These are phyloP conservation scores for Rhizoclosmatium globosum DNA, from an alignment of 192 early-diverging fungal species.

Conservation along the genomic window DNA sequence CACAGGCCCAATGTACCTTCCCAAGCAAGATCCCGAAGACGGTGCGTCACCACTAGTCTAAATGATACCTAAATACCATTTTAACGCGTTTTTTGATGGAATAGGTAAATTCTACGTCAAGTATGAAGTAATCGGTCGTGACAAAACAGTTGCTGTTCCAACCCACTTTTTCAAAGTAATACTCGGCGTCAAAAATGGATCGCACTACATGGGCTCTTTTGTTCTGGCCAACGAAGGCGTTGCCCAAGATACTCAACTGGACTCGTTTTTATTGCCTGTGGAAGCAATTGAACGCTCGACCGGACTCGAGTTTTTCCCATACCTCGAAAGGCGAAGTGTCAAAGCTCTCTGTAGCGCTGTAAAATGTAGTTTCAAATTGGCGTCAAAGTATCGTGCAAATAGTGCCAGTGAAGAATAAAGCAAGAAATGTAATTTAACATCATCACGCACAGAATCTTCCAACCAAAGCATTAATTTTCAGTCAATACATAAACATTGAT, in stretches of 20 bases:
- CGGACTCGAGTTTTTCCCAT: constrained; percentile 51
- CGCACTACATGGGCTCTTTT: constrained; percentile 70
- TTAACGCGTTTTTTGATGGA: too few species aligned
- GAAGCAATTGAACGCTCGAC: constrained; percentile 55
- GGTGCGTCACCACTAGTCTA: too few species aligned
- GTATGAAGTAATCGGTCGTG: constrained; percentile 88
- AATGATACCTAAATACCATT: too few species aligned
- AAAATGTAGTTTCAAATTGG: constrained; percentile 11
- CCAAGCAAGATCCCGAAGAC: constrained; percentile 68
- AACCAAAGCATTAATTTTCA: too few species aligned
- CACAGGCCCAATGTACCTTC: constrained; percentile 89
- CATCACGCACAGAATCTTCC: too few species aligned
- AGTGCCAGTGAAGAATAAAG: too few species aligned
- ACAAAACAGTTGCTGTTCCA: constrained; percentile 88
- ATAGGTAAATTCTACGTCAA: constrained; percentile 66
- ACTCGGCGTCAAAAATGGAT: constrained; percentile 65
- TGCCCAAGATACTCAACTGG: constrained; percentile 67
- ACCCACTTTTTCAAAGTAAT: constrained; percentile 96
- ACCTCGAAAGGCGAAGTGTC: constrained; percentile 16
- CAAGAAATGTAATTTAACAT: too few species aligned
- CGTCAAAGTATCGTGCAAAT: constrained; percentile 13
- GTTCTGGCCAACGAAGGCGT: constrained; percentile 86
- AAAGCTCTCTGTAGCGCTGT: constrained; percentile 1
- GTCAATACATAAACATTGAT: too few species aligned
- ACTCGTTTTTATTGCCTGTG: constrained; percentile 52